These are phyloP conservation scores for Dissophora ornata DNA, from an alignment of 192 early-diverging fungal species.

Conservation along the genomic window DNA sequence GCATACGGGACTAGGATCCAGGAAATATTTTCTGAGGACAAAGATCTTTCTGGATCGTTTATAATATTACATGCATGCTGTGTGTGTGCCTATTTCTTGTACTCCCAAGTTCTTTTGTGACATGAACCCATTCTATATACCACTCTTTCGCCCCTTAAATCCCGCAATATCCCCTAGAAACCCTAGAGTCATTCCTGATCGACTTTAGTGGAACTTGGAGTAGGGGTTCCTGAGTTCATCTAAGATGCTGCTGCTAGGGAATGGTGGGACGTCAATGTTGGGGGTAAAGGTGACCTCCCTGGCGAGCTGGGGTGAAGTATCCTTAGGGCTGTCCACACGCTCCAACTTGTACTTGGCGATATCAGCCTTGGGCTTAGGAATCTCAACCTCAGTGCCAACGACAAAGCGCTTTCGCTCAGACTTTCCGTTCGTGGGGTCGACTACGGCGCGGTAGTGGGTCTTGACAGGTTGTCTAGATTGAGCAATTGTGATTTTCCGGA, in stretches of 20 bases:
- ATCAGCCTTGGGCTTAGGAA: slow-evolving; percentile 51
- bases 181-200: no score
- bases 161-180: no score
- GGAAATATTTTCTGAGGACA: no score
- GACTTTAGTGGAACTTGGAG: slow-evolving; percentile 50
- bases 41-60: no score
- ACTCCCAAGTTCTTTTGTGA: no score
- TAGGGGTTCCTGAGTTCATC: slow-evolving; percentile 50
- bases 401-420: slow-evolving; percentile 50
- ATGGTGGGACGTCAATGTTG: slow-evolving; percentile 43
- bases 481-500: no score
- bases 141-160: no score
- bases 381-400: slow-evolving; percentile 42
- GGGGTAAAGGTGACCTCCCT: slow-evolving; percentile 53
- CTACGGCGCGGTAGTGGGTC: slow-evolving; percentile 37
- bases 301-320: slow-evolving; percentile 36
- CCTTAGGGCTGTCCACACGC: slow-evolving; percentile 50
- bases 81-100: no score
- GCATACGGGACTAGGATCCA: no score
- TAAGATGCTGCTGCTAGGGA: slow-evolving; percentile 52
- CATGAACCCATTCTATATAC: no score
- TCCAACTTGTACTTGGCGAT: slow-evolving; percentile 48
- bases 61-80: no score
- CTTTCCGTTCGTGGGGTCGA: slow-evolving; percentile 29
- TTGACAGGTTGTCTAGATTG: slow-evolving; percentile 42